Evolutionary conservation across 1,139 yeast genomes (phyloP), one percentile per base, ranked within the genome.

Genomic region (Arxiozyma bovina): DNA sequence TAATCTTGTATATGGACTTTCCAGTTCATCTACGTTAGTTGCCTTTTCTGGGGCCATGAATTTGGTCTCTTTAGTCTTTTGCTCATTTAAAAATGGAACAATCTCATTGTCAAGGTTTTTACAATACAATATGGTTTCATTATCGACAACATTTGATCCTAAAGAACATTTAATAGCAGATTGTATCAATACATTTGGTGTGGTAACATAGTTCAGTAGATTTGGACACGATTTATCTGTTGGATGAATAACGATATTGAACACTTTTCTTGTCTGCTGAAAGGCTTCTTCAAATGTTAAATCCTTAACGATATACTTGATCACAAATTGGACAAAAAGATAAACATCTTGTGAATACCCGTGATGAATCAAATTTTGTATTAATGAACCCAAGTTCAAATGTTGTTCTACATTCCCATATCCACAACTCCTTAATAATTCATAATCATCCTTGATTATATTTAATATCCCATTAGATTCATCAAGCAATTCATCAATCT

Each of bases 211-310:
- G 67, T 93, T 93, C 42, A 93, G 74, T 55, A 93, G 74, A 11
- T 90, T 79, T 0, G 96, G 96, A 22, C 89, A 72, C 17, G 70
- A 66, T 53, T 76, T 79, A 60, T 82, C 83, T 0, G 95, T 84
- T 2, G 97, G 90, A 54, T 95, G 95, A 3, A 93, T 94, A 1
- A 94, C 88, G 51, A 93, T 85, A 67, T 91, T 93, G 53, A 93
- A 74, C 1, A 90, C 83, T 61, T 89, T 82, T 48, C 90, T 89
- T 0, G 97, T 89, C 57, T 85, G 82, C 61, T 87, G 78, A 67
- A 86, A 89, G 0, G 98, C 96, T 68, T 93, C 98, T 69, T 89
- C 96, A 70, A 93, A 93, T 0, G 98, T 93, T 67, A 86, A 71
- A 62, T 87, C 86, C 0, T 94, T 96, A 27, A 91, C 79, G n/a